Evolutionary conservation across 2,329 filamentous ascomycete genomes (phyloP).

Genomic region (Fusarium kyushuense): DNA sequence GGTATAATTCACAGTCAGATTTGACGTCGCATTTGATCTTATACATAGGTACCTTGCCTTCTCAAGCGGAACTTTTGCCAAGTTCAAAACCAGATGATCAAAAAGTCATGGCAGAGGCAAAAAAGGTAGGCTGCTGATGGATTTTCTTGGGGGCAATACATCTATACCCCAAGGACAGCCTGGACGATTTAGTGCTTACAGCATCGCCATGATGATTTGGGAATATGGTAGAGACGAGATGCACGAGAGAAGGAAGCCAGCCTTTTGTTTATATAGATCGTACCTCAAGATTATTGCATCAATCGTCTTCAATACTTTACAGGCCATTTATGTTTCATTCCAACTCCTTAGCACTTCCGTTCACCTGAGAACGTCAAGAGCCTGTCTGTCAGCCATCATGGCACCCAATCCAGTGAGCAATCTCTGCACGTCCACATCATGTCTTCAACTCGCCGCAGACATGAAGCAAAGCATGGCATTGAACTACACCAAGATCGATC

Average conservation of each 20-base stretch:
- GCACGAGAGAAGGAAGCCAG: not conserved
- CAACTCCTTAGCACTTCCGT: not conserved
- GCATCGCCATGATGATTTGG: not conserved
- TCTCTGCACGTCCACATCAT: conserved; percentile 6
- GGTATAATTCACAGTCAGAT: not conserved
- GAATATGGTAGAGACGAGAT: not conserved
- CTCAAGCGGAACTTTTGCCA: not conserved
- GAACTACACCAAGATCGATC: conserved; percentile 71
- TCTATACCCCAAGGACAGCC: not conserved
- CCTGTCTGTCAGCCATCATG: not conserved
- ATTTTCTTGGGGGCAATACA: not conserved
- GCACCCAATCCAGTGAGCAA: not conserved
- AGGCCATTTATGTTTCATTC: not conserved
- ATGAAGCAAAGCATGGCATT: conserved; percentile 38
- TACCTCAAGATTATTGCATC: not conserved
- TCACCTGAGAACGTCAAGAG: not conserved
- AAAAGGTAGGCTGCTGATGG: not conserved
- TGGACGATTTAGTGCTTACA: not conserved
- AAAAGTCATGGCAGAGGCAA: not conserved
- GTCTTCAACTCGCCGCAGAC: conserved; percentile 8
- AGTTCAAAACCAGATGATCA: not conserved
- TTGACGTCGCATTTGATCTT: too few species aligned
- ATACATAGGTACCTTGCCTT: not conserved
- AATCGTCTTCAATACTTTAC: not conserved
- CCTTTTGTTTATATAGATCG: not conserved